Base-by-base conservation (phyloP, 2,329 filamentous ascomycete species). In the Apiospora hydei region DNA sequence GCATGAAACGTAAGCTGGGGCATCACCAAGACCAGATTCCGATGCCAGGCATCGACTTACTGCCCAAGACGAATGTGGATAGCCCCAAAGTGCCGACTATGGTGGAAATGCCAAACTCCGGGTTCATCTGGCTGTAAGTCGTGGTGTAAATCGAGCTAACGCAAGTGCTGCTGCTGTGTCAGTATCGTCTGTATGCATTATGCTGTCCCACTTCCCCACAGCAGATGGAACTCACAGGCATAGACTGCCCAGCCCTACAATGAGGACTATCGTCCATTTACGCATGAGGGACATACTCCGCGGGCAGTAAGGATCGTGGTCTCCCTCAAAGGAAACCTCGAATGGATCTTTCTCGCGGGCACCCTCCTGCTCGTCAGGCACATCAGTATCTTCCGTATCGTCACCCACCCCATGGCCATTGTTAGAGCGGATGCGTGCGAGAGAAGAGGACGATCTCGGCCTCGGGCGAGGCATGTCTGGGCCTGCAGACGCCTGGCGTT, bases 81-180 rank as follows among this genome's bases (percentile, higher is more conserved):
- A 98, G 84, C 0, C 95, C 96, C 13, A 98, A 82, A 3, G 94
- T 94, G 16, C 92, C 94, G 34, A 97, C 88, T 69, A 94, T 85
- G 71, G 89, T 88, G 0, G 93, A 92, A 77, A 89, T 88, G 75
- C 89, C 83, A 77, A 98, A 97, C 72, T 97, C 93, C 38, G 85
- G 83, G 74, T 92, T 90, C 82, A 98, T 90, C 81, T 96, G 93
- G 24, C 78, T 80, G 81, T 98, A 98, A 0, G 93, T 96, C 16
- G 90, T 90, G 0, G 94, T 96, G 82, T 98, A 98, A 77, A 97
- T 90, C n/a, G 94, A 96, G 67, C 93, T 95, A 1, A 93, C 90
- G 79, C 92, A 94, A 11, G 95, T 97, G 70, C 93, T 95, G 77
- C 24, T 41, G 57, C 4, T 41, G 57, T 64, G 57, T 64, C 26